These are phyloP conservation scores for Phytophthora parvispora DNA, from an alignment of 352 stramenopile species.

Conservation along the genomic window DNA sequence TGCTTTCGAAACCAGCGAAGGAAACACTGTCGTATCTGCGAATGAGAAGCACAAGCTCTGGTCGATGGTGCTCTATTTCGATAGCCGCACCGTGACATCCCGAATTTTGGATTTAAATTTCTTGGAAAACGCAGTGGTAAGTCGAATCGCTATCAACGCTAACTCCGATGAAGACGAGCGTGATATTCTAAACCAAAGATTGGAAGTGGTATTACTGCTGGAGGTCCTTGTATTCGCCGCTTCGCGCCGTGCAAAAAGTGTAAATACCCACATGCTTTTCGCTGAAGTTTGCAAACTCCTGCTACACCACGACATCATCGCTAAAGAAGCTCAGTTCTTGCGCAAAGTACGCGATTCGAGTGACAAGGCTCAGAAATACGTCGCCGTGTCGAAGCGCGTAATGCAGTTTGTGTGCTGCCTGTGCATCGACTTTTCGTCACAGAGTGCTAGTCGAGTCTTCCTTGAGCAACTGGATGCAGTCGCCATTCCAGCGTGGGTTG, in stretches of 20 bases:
- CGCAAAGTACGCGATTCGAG: slow-evolving; percentile 4
- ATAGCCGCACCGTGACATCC: slow-evolving; percentile 22
- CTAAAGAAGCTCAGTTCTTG: slow-evolving; percentile 23
- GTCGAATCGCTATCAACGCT: background rate
- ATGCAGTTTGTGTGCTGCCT: slow-evolving; percentile 54
- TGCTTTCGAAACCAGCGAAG: background rate
- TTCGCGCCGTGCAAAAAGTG: slow-evolving; percentile 17
- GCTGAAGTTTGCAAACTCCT: slow-evolving; percentile 36
- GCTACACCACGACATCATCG: slow-evolving; percentile 22
- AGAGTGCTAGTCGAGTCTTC: slow-evolving; percentile 28
- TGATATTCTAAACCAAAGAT: slow-evolving; percentile 5
- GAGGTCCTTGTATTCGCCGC: slow-evolving; percentile 21
- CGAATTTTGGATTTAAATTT: slow-evolving; percentile 33
- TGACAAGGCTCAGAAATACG: background rate
- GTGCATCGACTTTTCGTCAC: slow-evolving; percentile 37
- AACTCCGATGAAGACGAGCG: background rate
- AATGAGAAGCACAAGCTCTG: slow-evolving; percentile 39
- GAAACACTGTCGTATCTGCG: background rate
- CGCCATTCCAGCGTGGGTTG: slow-evolving; percentile 34
- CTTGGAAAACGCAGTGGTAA: slow-evolving; percentile 19
- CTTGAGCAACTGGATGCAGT: slow-evolving; percentile 20
- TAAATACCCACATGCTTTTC: slow-evolving; percentile 34
- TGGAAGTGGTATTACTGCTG: slow-evolving; percentile 34
- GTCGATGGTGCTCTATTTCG: slow-evolving; percentile 30
- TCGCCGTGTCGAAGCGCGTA: slow-evolving; percentile 40